Conservation (phyloP, 768 basidiomycete genomes). For the Russula brevipes region DNA sequence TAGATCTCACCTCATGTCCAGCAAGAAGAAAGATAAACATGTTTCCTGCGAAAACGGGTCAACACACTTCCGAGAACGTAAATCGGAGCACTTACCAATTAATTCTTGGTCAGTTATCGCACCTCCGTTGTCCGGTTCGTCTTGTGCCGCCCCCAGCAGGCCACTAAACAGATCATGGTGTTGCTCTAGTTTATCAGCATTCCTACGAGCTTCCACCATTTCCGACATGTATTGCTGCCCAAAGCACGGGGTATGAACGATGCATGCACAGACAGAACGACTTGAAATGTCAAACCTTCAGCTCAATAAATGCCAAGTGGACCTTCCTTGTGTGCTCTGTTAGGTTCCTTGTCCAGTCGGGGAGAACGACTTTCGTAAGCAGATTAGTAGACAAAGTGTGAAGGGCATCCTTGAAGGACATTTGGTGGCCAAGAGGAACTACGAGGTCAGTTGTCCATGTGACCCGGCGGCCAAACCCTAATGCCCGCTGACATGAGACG, state of each 20-base stretch:
- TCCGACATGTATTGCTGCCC: no score
- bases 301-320: constrained; percentile 40
- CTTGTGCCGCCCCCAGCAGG: no score
- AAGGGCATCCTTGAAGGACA: constrained; percentile 48
- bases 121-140: no score
- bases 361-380: constrained; percentile 36
- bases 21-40: constrained; percentile 34
- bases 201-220: no score
- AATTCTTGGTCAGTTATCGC: no score
- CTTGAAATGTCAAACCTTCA: constrained; percentile 33
- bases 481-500: background rate
- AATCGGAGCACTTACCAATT: no score
- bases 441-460: constrained; percentile 44
- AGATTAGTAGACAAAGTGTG: constrained; percentile 39
- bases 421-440: constrained; percentile 40
- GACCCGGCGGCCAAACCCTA: constrained; percentile 46
- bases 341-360: constrained; percentile 38
- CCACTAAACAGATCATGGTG: no score
- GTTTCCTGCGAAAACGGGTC: no score
- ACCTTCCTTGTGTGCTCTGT: constrained; percentile 34
- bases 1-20: constrained; percentile 31
- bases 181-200: no score
- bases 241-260: no score
- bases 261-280: background rate
- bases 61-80: no score